Evolutionary conservation across 2,329 filamentous ascomycete genomes (phyloP).

Genomic region (Ambrosiella xylebori): DNA sequence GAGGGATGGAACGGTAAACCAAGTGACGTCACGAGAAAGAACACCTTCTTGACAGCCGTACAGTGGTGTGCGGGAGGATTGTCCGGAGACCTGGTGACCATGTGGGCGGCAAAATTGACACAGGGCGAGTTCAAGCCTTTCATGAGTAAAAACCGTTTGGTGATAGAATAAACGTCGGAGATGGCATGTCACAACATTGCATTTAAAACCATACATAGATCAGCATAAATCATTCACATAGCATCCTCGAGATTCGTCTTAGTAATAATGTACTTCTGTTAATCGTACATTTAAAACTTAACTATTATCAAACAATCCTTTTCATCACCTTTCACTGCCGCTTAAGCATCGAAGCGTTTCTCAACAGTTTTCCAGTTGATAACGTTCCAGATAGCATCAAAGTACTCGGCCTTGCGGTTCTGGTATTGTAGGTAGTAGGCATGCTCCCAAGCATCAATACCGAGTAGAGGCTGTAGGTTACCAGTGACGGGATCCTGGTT

Average conservation of each 20-base stretch:
- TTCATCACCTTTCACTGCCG: not conserved
- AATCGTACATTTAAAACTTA: constrained; percentile 2
- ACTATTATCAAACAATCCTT: not conserved
- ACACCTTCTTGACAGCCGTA: not conserved
- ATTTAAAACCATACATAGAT: not conserved
- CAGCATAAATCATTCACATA: not conserved
- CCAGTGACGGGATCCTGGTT: constrained; percentile 85
- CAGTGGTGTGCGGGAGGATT: not conserved
- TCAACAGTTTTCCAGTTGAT: constrained; percentile 89
- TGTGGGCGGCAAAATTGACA: not conserved
- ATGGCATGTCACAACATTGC: not conserved
- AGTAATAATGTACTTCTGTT: constrained; percentile 8
- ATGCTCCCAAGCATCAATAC: constrained; percentile 92
- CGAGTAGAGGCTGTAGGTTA: constrained; percentile 64
- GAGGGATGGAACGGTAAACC: not conserved
- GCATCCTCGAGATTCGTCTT: not conserved
- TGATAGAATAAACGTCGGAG: not conserved
- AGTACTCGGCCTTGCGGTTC: constrained; percentile 95
- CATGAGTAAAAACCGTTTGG: constrained; percentile 15
- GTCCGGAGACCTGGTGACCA: not conserved
- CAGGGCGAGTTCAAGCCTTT: constrained; percentile 23
- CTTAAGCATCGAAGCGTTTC: constrained; percentile 47
- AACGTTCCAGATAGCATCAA: constrained; percentile 83
- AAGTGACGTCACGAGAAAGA: not conserved
- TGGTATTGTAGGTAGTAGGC: constrained; percentile 92